Percentiles rank a stretch among this genome's conserved stretches.
phyloP scores from a whole-genome alignment of 2,329 filamentous ascomycete species.

The Pestalotiopsis sp. region DNA sequence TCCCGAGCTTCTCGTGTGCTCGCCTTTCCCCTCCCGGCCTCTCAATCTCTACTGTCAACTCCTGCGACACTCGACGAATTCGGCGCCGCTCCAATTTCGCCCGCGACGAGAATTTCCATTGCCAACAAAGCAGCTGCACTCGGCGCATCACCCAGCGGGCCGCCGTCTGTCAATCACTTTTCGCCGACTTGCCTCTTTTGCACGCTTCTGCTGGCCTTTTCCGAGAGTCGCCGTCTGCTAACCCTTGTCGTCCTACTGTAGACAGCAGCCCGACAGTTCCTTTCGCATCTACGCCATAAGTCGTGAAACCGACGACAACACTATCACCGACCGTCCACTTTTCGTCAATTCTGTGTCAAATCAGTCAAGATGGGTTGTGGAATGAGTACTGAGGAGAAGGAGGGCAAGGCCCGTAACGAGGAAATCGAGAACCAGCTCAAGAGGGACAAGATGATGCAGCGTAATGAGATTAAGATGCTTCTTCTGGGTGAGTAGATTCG shows the following conservation, averaged over 20 bases:
- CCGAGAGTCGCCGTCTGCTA: neutral
- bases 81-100: neutral
- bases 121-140: neutral
- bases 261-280: slow-evolving; percentile 1
- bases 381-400: slow-evolving; percentile 99
- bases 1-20: neutral
- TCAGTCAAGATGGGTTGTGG: slow-evolving; percentile 92
- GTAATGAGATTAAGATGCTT: slow-evolving; percentile 99
- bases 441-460: slow-evolving; percentile 97
- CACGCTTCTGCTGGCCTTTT: neutral
- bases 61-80: neutral
- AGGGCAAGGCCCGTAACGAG: slow-evolving; percentile 99
- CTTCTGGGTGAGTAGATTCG: slow-evolving; percentile 76
- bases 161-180: neutral
- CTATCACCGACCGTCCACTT: neutral
- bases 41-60: neutral
- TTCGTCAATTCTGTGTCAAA: slow-evolving; percentile 17
- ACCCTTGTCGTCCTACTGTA: neutral
- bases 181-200: neutral
- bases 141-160: neutral
- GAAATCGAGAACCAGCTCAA: slow-evolving; percentile 99
- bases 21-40: slow-evolving; percentile 4
- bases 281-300: neutral
- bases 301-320: neutral
- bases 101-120: neutral